Base-by-base conservation (phyloP, 2,329 filamentous ascomycete species). In the Cordyceps javanica region DNA sequence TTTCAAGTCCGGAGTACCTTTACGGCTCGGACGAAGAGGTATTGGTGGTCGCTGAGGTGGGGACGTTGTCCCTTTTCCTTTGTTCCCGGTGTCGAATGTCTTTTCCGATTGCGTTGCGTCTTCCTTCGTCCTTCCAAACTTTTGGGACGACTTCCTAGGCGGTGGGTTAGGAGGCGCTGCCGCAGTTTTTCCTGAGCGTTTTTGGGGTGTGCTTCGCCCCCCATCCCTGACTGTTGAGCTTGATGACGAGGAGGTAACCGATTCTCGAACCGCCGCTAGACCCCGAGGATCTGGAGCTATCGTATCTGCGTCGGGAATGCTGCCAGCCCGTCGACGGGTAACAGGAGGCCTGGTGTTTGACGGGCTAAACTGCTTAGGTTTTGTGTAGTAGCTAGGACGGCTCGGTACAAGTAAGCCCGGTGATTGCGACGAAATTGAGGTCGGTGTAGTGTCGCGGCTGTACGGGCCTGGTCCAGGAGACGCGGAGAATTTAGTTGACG, bases 381-480 rank as follows among this genome's bases (percentile, higher is more conserved):
- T 78, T n/a, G 75, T 69, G 51, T 74, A 72, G 26, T 70, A 36
- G 23, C 30, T 77, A 63, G 67, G 76, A 60, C 72, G 77, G 60
- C 69, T 75, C 55, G 72, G 82, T 60, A 66, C 78, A 68, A 83
- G 71, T 5, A 87, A 70, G 3, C 82, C 80, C 3, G 89, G 87
- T 16, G 88, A 91, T 64, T 88, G 86, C 1, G 89, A 91, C 8
- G 86, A 88, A 61, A 89, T 85, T 10, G 89, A 91, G 5, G 88
- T 91, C 7, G 89, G 89, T 3, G 89, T 91, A 1, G 88, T 91
- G 59, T 89, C 87, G 61, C 88, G 81, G 67, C 88, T 91, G 70
- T 90, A 91, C 5, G 83, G 74, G 2, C 86, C 83, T 11, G 87
- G 83, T 1, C 82, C 82, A 1, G 84, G 84, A 0, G 89, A 91